Percentiles rank a stretch among this genome's conserved stretches.
Evolutionary conservation across 2,329 filamentous ascomycete species (phyloP).

Genomic region (Cladosporium velox): DNA sequence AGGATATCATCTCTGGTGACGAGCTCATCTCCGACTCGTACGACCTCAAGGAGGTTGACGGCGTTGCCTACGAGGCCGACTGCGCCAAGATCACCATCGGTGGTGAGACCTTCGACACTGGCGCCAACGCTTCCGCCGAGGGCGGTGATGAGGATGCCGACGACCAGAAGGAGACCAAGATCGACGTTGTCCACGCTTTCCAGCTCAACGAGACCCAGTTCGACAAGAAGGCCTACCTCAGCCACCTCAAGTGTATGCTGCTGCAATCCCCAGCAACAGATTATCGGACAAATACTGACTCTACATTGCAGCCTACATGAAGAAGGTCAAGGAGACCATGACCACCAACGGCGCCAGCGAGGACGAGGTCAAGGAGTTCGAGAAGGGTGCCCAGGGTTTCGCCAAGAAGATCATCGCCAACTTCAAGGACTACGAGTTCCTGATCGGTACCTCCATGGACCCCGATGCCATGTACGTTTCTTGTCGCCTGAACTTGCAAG

Average conservation of each 20-base stretch:
- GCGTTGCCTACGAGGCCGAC: conserved; percentile 84
- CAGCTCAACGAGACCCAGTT: conserved; percentile 75
- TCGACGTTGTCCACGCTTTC: conserved; percentile 93
- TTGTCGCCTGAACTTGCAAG: background rate
- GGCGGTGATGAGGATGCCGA: conserved; percentile 71
- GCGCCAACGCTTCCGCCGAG: conserved; percentile 96
- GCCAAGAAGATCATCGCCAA: conserved; percentile 81
- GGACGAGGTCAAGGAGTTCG: conserved; percentile 74
- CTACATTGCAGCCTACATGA: conserved; percentile 73
- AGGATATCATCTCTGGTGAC: conserved; percentile 89
- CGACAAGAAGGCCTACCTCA: conserved; percentile 84
- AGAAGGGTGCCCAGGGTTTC: conserved; percentile 70
- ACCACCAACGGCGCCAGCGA: conserved; percentile 62
- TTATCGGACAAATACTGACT: background rate
- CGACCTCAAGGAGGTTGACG: conserved; percentile 77
- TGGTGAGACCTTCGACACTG: conserved; percentile 75
- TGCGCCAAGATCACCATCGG: conserved; percentile 86
- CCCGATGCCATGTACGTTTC: conserved; percentile 83
- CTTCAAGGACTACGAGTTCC: conserved; percentile 97
- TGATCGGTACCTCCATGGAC: conserved; percentile 89
- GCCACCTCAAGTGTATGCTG: conserved; percentile 77
- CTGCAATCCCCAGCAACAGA: conserved; percentile 6
- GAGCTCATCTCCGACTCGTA: conserved; percentile 98
- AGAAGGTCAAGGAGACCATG: conserved; percentile 74
- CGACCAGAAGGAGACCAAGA: conserved; percentile 71